A percentile compares a stretch with the other conserved stretches of the same genome.
Evolutionary conservation across 768 basidiomycete species (phyloP).

Genomic region (Piloderma croceum): DNA sequence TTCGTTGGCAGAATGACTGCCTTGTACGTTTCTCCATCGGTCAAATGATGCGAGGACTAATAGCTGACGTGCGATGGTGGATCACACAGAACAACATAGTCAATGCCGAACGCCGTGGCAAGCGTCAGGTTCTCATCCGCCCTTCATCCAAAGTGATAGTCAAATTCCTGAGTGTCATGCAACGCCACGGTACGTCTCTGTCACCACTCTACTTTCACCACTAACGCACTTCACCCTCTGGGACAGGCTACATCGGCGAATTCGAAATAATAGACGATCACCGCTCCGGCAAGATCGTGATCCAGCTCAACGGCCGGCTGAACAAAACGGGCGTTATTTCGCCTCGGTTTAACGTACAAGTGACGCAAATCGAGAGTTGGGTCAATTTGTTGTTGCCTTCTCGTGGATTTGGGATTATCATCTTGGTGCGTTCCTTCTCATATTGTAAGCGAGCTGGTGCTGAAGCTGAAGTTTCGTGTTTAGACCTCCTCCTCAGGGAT

Average conservation of each 20-base stretch:
- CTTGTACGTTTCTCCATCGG: constrained; percentile 31
- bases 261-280: constrained; percentile 99
- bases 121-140: constrained; percentile 97
- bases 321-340: constrained; percentile 99
- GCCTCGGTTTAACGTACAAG: constrained; percentile 96
- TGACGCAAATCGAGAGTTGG: constrained; percentile 90
- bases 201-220: not conserved
- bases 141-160: constrained; percentile 98
- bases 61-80: no score
- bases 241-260: constrained; percentile 91
- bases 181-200: constrained; percentile 84
- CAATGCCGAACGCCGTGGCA: constrained; percentile 99
- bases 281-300: constrained; percentile 95
- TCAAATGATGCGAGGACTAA: not conserved
- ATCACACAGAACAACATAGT: constrained; percentile 87
- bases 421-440: constrained; percentile 56
- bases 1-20: constrained; percentile 52
- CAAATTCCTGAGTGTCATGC: constrained; percentile 97
- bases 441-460: not conserved
- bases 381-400: constrained; percentile 95
- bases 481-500: constrained; percentile 98
- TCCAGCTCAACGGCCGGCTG: constrained; percentile 95
- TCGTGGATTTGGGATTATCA: constrained; percentile 94
- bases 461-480: not conserved
- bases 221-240: constrained; percentile 8